Evolutionary conservation across 495 filamentous ascomycete genomes (phyloP).

Genomic region (Trichoderma gamsii): DNA sequence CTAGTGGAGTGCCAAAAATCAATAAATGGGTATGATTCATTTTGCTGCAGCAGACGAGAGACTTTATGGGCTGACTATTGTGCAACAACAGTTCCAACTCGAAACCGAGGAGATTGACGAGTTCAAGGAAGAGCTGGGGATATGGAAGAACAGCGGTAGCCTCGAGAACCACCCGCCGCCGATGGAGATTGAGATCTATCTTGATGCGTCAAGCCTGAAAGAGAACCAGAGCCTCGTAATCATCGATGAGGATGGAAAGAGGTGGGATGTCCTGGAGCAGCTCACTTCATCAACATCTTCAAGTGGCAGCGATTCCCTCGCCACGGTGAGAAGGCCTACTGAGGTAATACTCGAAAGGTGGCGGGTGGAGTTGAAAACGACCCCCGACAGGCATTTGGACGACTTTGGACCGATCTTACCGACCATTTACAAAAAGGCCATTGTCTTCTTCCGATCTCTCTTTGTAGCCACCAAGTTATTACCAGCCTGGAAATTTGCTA

Average conservation of each 20-base stretch:
- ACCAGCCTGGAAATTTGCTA: slow-evolving; percentile 82
- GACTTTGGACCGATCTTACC: slow-evolving; percentile 70
- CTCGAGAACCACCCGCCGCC: slow-evolving; percentile 74
- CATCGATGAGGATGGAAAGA: slow-evolving; percentile 79
- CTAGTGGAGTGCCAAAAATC: slow-evolving; percentile 54
- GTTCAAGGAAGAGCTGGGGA: slow-evolving; percentile 68
- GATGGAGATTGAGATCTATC: slow-evolving; percentile 81
- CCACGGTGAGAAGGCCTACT: slow-evolving; percentile 39
- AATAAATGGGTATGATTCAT: slow-evolving; percentile 85
- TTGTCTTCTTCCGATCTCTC: slow-evolving; percentile 90
- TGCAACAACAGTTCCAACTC: slow-evolving; percentile 70
- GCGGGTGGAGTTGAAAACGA: slow-evolving; percentile 68
- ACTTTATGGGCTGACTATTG: not conserved
- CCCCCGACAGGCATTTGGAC: slow-evolving; percentile 26
- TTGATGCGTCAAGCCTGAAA: slow-evolving; percentile 74
- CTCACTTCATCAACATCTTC: slow-evolving; percentile 59
- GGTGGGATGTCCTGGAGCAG: slow-evolving; percentile 86
- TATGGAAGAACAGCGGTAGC: slow-evolving; percentile 73
- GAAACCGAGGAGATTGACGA: slow-evolving; percentile 88
- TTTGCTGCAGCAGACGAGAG: not conserved
- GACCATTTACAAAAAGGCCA: slow-evolving; percentile 90
- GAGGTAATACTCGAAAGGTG: slow-evolving; percentile 88
- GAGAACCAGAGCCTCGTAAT: slow-evolving; percentile 82
- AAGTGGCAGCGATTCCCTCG: slow-evolving; percentile 40
- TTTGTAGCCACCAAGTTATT: slow-evolving; percentile 76